phyloP scores from a whole-genome alignment of 2,329 filamentous ascomycete species.

The Penicillium griseofulvum region DNA sequence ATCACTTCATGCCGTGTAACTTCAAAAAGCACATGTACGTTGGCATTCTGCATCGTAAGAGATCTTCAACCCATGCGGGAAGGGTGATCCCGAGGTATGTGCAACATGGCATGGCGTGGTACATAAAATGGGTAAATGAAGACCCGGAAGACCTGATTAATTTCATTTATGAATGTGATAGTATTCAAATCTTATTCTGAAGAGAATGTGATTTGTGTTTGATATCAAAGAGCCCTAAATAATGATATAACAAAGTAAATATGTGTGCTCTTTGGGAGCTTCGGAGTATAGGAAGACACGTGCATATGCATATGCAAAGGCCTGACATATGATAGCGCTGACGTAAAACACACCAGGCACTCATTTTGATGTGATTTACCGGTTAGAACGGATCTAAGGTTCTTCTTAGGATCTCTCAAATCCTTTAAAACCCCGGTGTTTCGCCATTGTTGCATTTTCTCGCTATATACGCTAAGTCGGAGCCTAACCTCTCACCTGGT shows the following conservation, averaged over 20 bases:
- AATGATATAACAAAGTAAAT: not conserved
- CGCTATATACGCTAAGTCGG: not conserved
- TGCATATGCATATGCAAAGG: not conserved
- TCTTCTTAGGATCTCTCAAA: not conserved
- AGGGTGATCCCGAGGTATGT: conserved; percentile 20
- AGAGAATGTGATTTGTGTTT: not conserved
- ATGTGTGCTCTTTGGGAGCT: not conserved
- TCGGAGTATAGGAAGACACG: too few relatives aligned
- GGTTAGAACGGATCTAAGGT: not conserved
- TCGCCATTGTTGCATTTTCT: not conserved
- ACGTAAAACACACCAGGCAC: conserved; percentile 19
- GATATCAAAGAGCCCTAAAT: not conserved
- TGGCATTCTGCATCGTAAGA: conserved; percentile 15
- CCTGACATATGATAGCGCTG: conserved; percentile 16
- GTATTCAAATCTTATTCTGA: not conserved
- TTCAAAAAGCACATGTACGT: not conserved
- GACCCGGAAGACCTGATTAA: not conserved
- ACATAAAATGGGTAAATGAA: conserved; percentile 14
- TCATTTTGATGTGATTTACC: not conserved
- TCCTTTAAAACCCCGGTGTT: not conserved
- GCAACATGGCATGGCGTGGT: conserved; percentile 15
- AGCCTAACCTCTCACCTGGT: not conserved
- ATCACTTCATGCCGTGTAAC: not conserved
- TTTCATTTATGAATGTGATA: not conserved
- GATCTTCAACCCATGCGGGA: conserved; percentile 14